Percentiles rank a stretch among this genome's conserved stretches.
Evolutionary conservation across 176 grass and related monocot genomes (phyloP).

Genomic region (Melocanna baccifera): DNA sequence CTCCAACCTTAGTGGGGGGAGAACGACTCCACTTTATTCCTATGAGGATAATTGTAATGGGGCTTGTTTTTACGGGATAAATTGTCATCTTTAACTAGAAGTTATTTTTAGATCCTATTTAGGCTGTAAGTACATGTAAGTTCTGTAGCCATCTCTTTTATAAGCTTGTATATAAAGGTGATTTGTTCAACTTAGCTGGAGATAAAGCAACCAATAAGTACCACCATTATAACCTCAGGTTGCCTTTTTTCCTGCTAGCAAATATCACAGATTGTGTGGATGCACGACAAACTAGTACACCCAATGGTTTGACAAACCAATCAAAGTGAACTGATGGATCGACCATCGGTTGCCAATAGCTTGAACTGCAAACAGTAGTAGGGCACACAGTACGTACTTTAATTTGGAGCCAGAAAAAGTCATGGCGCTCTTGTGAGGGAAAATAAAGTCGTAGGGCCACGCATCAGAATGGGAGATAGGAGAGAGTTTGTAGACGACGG

Average conservation of each 20-base stretch:
- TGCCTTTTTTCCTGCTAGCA: neutral
- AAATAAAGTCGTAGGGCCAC: conserved; percentile 9
- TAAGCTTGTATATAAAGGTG: neutral
- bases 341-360: neutral
- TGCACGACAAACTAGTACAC: neutral
- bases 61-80: too few relatives aligned
- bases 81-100: too few relatives aligned
- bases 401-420: conserved; percentile 6
- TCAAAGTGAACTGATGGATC: neutral
- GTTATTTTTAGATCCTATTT: too few relatives aligned
- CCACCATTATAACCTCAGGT: neutral
- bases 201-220: neutral
- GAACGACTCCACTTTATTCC: too few relatives aligned
- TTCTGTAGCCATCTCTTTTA: neutral
- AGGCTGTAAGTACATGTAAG: neutral
- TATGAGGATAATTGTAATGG: too few relatives aligned
- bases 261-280: neutral
- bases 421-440: conserved; percentile 1
- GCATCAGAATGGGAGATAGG: neutral
- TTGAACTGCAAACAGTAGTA: neutral
- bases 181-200: neutral
- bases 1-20: too few relatives aligned
- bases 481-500: neutral
- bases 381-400: neutral
- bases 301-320: neutral